Percentiles rank a stretch among this genome's conserved stretches.
phyloP scores from a whole-genome alignment of 345 rosid genomes.

The Lumnitzera racemosa region DNA sequence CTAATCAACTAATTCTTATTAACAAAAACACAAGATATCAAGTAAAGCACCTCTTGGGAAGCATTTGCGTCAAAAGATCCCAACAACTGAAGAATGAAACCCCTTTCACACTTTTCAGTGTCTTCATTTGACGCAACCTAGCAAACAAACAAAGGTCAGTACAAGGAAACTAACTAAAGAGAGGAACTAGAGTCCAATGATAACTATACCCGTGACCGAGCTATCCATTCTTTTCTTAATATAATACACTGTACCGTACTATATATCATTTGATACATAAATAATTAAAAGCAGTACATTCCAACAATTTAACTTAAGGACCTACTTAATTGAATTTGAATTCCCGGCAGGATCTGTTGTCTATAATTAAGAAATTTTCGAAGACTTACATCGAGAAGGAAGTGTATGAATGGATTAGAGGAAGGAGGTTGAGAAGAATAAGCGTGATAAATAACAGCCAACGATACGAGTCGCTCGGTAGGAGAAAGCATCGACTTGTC shows the following conservation, averaged over 20 bases:
- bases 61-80: constrained; percentile 28
- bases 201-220: too few species aligned
- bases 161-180: too few species aligned
- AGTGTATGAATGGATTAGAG: constrained; percentile 51
- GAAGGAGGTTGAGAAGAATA: constrained; percentile 52
- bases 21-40: constrained; percentile 2
- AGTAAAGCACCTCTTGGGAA: constrained; percentile 51
- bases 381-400: constrained; percentile 49
- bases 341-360: background rate
- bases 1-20: background rate
- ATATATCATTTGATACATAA: too few species aligned
- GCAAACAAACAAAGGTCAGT: too few species aligned
- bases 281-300: too few species aligned
- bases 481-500: constrained; percentile 38
- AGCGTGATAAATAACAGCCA: constrained; percentile 51
- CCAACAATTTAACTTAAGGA: too few species aligned
- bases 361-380: background rate
- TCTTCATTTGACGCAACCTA: constrained; percentile 75
- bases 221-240: too few species aligned
- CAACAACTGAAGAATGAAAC: constrained; percentile 73
- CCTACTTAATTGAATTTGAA: background rate
- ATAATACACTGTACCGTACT: too few species aligned
- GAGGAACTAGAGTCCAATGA: too few species aligned
- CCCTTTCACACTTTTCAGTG: constrained; percentile 69
- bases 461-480: constrained; percentile 68